These are phyloP conservation scores for Orbilia quercus DNA, from an alignment of 2,329 filamentous ascomycete species.

Conservation along the genomic window DNA sequence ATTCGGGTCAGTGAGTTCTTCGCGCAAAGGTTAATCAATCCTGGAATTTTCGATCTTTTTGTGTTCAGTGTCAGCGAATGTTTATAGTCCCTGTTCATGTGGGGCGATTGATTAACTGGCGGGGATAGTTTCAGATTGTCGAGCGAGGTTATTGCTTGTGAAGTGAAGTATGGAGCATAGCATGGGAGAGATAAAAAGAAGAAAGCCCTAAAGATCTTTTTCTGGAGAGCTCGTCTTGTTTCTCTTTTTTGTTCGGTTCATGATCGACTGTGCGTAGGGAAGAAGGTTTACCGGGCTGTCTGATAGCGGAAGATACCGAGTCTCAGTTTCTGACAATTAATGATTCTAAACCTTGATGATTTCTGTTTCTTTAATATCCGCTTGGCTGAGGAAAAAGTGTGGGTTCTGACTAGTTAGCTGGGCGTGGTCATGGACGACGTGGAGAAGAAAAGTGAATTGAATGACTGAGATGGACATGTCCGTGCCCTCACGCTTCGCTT, in stretches of 20 bases:
- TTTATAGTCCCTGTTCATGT: constrained; percentile 12
- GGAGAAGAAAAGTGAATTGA: neutral
- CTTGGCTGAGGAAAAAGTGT: constrained; percentile 10
- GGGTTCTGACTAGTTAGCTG: constrained; percentile 6
- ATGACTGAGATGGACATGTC: constrained; percentile 29
- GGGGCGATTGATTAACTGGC: constrained; percentile 23
- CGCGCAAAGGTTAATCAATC: neutral
- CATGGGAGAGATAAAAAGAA: constrained; percentile 10
- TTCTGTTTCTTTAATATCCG: constrained; percentile 31
- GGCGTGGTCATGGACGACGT: neutral
- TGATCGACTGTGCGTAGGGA: too few species aligned
- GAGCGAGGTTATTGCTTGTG: constrained; percentile 21
- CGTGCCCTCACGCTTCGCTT: constrained; percentile 29
- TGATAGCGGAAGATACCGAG: neutral
- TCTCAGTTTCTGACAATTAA: constrained; percentile 30
- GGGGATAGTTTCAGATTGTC: constrained; percentile 43
- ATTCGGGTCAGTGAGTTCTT: neutral
- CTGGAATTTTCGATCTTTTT: constrained; percentile 17
- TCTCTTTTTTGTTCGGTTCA: constrained; percentile 3
- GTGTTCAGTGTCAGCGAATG: neutral
- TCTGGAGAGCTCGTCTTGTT: constrained; percentile 36
- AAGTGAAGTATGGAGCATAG: constrained; percentile 4
- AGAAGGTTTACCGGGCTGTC: too few species aligned
- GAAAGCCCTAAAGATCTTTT: neutral
- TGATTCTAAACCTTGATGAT: too few species aligned